A percentile compares a stretch with the other conserved stretches of the same genome.
Conservation (phyloP, 345 rosid genomes). For the Boechera stricta region DNA sequence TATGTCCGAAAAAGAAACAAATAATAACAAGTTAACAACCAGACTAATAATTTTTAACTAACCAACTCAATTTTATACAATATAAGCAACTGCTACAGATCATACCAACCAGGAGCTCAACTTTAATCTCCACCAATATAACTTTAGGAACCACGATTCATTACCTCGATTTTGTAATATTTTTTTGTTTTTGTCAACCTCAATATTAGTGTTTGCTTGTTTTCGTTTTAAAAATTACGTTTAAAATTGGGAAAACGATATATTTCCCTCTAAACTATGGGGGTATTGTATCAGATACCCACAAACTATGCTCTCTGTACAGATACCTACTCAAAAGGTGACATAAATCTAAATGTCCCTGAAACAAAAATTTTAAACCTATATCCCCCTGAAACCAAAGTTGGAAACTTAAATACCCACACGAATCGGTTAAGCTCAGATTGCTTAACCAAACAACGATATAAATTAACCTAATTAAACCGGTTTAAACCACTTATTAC, state of each 20-base stretch:
- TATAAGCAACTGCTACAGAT: conserved; percentile 32
- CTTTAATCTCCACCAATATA: not conserved
- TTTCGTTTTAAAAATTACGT: not conserved
- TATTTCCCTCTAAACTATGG: too few species aligned
- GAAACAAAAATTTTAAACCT: too few species aligned
- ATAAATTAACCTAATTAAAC: too few species aligned
- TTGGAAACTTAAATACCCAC: too few species aligned
- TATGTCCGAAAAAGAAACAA: not conserved
- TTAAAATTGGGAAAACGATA: not conserved
- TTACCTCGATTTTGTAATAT: not conserved
- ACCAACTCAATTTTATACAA: conserved; percentile 7
- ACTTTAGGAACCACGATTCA: conserved; percentile 5
- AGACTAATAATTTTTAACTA: conserved; percentile 1
- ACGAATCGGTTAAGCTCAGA: too few species aligned
- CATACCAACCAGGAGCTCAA: conserved; percentile 28
- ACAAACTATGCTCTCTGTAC: too few species aligned
- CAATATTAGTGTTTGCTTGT: not conserved
- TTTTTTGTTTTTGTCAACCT: not conserved
- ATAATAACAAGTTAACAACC: not conserved
- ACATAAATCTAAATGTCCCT: too few species aligned
- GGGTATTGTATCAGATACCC: too few species aligned
- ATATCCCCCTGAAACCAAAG: too few species aligned
- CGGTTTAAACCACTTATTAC: too few species aligned
- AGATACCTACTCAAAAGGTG: too few species aligned
- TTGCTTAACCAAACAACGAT: too few species aligned